Evolutionary conservation across 257 asterid species (phyloP).

Genomic region (Osmanthus fragrans): DNA sequence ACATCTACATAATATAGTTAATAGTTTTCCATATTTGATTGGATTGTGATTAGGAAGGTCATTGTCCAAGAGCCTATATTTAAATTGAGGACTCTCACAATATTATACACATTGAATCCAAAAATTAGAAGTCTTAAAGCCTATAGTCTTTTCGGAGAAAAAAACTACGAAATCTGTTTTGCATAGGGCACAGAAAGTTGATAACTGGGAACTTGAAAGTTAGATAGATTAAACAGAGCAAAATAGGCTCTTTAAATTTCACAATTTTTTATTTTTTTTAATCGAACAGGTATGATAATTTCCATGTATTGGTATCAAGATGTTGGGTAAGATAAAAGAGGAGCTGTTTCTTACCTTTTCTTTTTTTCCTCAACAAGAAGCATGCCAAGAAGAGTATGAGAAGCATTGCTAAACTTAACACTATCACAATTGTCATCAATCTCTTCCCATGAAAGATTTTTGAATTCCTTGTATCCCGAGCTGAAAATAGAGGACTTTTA

Average conservation of each 20-base stretch:
- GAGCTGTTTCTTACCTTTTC: conserved; percentile 23
- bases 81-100: too few relatives aligned
- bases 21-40: too few relatives aligned
- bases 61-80: too few relatives aligned
- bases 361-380: conserved; percentile 19
- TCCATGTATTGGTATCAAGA: not conserved
- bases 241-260: not conserved
- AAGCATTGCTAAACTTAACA: conserved; percentile 27
- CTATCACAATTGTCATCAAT: conserved; percentile 2
- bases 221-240: not conserved
- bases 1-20: too few relatives aligned
- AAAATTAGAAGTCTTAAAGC: too few relatives aligned
- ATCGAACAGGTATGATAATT: not conserved
- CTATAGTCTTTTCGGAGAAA: too few relatives aligned
- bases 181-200: too few relatives aligned
- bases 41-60: too few relatives aligned
- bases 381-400: conserved; percentile 11
- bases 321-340: not conserved
- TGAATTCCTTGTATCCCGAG: conserved; percentile 17
- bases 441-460: conserved; percentile 18
- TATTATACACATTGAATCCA: too few relatives aligned
- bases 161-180: too few relatives aligned
- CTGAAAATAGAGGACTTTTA: conserved; percentile 16
- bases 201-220: too few relatives aligned
- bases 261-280: not conserved